phyloP scores from a whole-genome alignment of 495 filamentous ascomycete genomes.

The Penicillium argentinense region DNA sequence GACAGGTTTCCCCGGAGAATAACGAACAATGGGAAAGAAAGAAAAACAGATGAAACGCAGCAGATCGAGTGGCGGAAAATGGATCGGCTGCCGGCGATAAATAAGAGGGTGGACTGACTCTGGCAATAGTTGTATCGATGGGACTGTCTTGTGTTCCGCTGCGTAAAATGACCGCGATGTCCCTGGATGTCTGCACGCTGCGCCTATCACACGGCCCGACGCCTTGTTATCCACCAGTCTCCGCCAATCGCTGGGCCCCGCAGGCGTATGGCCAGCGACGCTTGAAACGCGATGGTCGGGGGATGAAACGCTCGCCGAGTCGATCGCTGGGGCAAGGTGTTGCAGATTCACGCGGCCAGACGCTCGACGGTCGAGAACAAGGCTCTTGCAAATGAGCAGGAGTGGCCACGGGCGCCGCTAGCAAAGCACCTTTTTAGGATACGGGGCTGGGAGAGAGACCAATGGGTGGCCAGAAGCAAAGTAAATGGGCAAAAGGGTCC shows the following conservation, averaged over 20 bases:
- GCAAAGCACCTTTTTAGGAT: too few relatives aligned
- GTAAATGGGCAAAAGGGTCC: conserved; percentile 5
- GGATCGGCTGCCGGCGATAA: conserved; percentile 1
- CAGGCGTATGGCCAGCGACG: conserved; percentile 10
- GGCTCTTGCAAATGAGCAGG: conserved; percentile 8
- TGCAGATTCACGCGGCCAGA: conserved; percentile 18
- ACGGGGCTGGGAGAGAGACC: too few relatives aligned
- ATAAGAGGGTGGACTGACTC: conserved; percentile 8
- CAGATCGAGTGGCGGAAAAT: neutral
- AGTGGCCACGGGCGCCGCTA: conserved; percentile 9
- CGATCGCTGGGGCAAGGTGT: conserved; percentile 20
- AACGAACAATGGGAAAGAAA: neutral
- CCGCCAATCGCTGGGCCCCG: conserved; percentile 27
- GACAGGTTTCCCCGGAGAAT: neutral
- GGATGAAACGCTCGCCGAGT: conserved; percentile 33
- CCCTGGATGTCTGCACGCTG: conserved; percentile 7
- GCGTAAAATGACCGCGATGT: too few relatives aligned
- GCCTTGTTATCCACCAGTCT: conserved; percentile 12
- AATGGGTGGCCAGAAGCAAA: neutral
- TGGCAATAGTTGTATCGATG: conserved; percentile 2
- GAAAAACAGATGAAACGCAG: neutral
- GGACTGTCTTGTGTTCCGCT: too few relatives aligned
- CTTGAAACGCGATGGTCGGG: conserved; percentile 35
- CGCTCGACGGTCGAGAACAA: neutral
- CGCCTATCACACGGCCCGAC: conserved; percentile 17